Percentiles rank a stretch among this genome's conserved stretches.
phyloP scores from a whole-genome alignment of 345 rosid species.

The Excoecaria cochinchinensis region DNA sequence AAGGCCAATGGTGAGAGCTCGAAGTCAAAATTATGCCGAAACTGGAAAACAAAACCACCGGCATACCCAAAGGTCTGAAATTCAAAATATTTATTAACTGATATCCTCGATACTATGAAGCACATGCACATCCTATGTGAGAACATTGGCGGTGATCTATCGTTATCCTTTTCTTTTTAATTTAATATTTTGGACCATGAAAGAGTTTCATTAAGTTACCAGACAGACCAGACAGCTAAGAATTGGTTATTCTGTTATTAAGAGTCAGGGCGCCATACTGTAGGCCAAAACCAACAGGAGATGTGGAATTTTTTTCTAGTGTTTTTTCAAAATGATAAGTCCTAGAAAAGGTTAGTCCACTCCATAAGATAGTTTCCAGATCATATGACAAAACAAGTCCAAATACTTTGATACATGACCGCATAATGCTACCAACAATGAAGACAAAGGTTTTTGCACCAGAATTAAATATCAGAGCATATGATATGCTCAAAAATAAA shows the following conservation, averaged over 20 bases:
- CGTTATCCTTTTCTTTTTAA: neutral
- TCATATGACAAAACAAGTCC: neutral
- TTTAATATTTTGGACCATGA: neutral
- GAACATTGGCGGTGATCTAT: neutral
- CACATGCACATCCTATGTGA: too few species aligned
- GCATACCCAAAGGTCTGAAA: too few species aligned
- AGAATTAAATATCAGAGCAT: neutral
- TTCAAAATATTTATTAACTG: too few species aligned
- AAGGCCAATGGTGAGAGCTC: slow-evolving; percentile 5
- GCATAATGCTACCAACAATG: neutral
- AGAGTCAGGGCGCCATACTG: neutral
- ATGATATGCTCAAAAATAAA: neutral
- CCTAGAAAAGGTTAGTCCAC: too few species aligned
- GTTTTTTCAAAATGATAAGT: neutral
- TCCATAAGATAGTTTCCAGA: neutral
- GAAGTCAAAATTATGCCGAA: slow-evolving; percentile 5
- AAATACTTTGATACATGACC: neutral
- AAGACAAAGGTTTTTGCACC: neutral
- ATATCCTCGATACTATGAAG: too few species aligned
- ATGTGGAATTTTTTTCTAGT: neutral
- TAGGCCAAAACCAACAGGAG: neutral
- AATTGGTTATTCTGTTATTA: neutral
- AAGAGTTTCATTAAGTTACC: neutral
- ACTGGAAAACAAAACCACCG: neutral
- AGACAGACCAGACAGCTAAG: neutral